A percentile compares a stretch with the other conserved stretches of the same genome.
Evolutionary conservation across 2,329 filamentous ascomycete species (phyloP).

Genomic region (Penicillium psychrosexuale): DNA sequence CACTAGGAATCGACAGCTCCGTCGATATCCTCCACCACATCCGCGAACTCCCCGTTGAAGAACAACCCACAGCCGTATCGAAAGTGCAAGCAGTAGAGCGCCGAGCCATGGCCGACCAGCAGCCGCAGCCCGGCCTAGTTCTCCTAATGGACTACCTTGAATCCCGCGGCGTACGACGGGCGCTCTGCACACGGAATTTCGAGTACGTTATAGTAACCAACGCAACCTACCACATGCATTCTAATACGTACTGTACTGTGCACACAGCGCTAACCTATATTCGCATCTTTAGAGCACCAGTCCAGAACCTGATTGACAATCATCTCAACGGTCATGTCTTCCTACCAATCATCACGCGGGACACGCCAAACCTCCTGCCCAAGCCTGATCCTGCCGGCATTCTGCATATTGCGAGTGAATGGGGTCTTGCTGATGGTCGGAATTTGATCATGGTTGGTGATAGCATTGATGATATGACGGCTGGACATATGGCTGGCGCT

Average conservation of each 20-base stretch:
- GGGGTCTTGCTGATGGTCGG: conserved; percentile 59
- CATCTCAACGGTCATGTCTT: conserved; percentile 70
- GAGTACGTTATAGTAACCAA: conserved; percentile 49
- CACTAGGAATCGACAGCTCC: conserved; percentile 67
- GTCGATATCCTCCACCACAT: conserved; percentile 89
- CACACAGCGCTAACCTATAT: not conserved
- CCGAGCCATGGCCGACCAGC: conserved; percentile 72
- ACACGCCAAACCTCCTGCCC: conserved; percentile 62
- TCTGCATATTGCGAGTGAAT: conserved; percentile 74
- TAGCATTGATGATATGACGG: conserved; percentile 89
- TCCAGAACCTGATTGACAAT: conserved; percentile 56
- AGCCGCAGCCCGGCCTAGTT: conserved; percentile 75
- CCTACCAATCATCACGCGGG: conserved; percentile 76
- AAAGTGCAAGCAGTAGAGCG: conserved; percentile 78
- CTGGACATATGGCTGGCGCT: conserved; percentile 76
- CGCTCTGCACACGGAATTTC: conserved; percentile 93
- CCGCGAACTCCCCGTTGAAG: conserved; percentile 62
- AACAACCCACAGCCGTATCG: conserved; percentile 64
- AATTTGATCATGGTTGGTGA: conserved; percentile 57
- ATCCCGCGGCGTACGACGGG: conserved; percentile 64
- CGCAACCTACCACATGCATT: too few relatives aligned
- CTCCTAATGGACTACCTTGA: conserved; percentile 81
- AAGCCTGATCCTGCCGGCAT: conserved; percentile 90
- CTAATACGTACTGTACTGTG: too few relatives aligned
- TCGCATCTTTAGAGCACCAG: conserved; percentile 34